A percentile compares a stretch with the other conserved stretches of the same genome.
phyloP scores from a whole-genome alignment of 352 stramenopile species.

The Phytophthora fragariaefolia region DNA sequence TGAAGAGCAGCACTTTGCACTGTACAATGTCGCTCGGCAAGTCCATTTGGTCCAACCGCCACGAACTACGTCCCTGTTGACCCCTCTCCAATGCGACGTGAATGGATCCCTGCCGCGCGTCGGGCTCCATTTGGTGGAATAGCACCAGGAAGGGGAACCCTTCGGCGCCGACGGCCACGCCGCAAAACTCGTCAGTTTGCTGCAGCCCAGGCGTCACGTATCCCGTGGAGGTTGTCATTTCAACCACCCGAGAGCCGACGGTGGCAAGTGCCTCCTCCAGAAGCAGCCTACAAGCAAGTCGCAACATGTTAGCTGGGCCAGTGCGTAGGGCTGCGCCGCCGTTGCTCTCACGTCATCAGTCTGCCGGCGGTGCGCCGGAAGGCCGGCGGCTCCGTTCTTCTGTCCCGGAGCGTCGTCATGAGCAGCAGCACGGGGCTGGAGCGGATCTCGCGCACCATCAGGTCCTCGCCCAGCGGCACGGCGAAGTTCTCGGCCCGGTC shows the following conservation, averaged over 20 bases:
- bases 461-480: conserved; percentile 17
- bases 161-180: conserved; percentile 44
- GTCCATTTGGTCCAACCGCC: conserved; percentile 36
- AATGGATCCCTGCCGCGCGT: conserved; percentile 38
- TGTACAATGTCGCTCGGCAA: conserved; percentile 36
- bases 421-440: conserved; percentile 51
- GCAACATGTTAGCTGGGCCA: neutral
- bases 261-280: conserved; percentile 58
- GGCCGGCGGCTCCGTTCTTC: conserved; percentile 14
- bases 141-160: conserved; percentile 52
- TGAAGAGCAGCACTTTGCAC: conserved; percentile 46
- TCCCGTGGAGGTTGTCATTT: conserved; percentile 40
- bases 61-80: conserved; percentile 7
- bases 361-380: conserved; percentile 49
- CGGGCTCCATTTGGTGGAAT: conserved; percentile 57
- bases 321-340: neutral
- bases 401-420: conserved; percentile 53
- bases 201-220: conserved; percentile 31
- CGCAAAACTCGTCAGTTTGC: conserved; percentile 35
- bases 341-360: conserved; percentile 48
- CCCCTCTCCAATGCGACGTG: conserved; percentile 21
- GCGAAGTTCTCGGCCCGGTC: conserved; percentile 48
- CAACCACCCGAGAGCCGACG: conserved; percentile 26
- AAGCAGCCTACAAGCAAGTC: conserved; percentile 37
- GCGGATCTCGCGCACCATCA: conserved; percentile 47